phyloP scores from a whole-genome alignment of 345 rosid species.

The Gossypium ekmanianum region DNA sequence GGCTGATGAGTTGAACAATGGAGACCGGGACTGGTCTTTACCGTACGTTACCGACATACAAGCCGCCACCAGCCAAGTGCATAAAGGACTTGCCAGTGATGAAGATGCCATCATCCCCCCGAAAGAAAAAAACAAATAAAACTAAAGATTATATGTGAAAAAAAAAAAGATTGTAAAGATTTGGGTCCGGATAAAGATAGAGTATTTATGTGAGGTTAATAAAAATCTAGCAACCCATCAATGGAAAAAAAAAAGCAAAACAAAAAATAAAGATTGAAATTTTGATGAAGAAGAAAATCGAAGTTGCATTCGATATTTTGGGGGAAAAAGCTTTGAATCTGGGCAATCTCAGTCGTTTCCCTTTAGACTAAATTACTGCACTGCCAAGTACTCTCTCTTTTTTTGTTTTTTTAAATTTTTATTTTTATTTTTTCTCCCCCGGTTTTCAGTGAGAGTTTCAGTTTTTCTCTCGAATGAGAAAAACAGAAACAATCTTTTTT shows the following conservation, averaged over 20 bases:
- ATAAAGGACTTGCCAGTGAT: slow-evolving; percentile 57
- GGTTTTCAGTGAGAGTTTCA: background rate
- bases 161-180: background rate
- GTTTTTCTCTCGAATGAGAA: background rate
- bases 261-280: background rate
- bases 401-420: background rate
- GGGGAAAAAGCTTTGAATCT: slow-evolving; percentile 4
- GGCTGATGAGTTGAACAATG: slow-evolving; percentile 16
- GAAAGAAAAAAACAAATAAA: slow-evolving; percentile 1
- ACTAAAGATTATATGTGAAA: background rate
- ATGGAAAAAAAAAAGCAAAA: background rate
- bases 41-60: slow-evolving; percentile 71
- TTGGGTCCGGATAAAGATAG: background rate
- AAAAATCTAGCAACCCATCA: slow-evolving; percentile 27
- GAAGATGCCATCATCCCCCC: slow-evolving; percentile 32
- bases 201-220: slow-evolving; percentile 27
- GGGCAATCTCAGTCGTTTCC: background rate
- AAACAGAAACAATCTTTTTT: background rate
- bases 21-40: slow-evolving; percentile 26
- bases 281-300: background rate
- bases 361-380: background rate
- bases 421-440: background rate
- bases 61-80: slow-evolving; percentile 90
- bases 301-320: slow-evolving; percentile 22
- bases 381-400: background rate